These are phyloP conservation scores for Brettanomyces custersianus DNA, from an alignment of 805 yeast genomes.

Conservation along the genomic window DNA sequence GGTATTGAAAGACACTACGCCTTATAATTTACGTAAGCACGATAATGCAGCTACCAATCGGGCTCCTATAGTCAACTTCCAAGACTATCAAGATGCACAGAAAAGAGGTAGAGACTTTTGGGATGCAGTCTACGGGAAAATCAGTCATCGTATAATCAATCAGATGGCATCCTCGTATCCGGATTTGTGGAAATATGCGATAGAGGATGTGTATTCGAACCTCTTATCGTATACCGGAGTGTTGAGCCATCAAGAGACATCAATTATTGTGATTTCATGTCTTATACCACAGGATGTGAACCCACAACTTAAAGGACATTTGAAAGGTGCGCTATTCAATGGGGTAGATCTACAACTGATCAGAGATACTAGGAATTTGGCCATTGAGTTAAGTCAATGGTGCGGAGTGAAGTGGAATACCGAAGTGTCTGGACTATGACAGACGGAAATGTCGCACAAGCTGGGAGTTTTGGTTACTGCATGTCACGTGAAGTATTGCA, in stretches of 20 bases:
- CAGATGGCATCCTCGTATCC: slow-evolving; percentile 76
- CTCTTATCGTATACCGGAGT: slow-evolving; percentile 61
- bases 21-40: slow-evolving; percentile 31
- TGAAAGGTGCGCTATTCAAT: slow-evolving; percentile 74
- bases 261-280: slow-evolving; percentile 67
- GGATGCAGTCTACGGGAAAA: slow-evolving; percentile 68
- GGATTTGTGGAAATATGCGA: slow-evolving; percentile 69
- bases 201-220: slow-evolving; percentile 70
- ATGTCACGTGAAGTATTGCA: too few relatives aligned
- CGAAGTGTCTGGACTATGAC: too few relatives aligned
- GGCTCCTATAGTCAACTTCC: slow-evolving; percentile 8
- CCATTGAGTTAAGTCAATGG: slow-evolving; percentile 62
- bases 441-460: too few relatives aligned
- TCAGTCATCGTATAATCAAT: slow-evolving; percentile 53
- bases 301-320: slow-evolving; percentile 87
- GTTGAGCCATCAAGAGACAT: slow-evolving; percentile 59
- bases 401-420: slow-evolving; percentile 59
- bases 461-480: too few relatives aligned
- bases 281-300: slow-evolving; percentile 89
- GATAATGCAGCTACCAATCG: slow-evolving; percentile 9
- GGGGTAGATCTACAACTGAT: slow-evolving; percentile 65
- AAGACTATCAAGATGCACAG: slow-evolving; percentile 12
- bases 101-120: slow-evolving; percentile 58
- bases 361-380: slow-evolving; percentile 48
- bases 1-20: slow-evolving; percentile 56